These are phyloP conservation scores for Penicillium frequentans DNA, from an alignment of 2,329 filamentous ascomycete genomes.

Conservation along the genomic window DNA sequence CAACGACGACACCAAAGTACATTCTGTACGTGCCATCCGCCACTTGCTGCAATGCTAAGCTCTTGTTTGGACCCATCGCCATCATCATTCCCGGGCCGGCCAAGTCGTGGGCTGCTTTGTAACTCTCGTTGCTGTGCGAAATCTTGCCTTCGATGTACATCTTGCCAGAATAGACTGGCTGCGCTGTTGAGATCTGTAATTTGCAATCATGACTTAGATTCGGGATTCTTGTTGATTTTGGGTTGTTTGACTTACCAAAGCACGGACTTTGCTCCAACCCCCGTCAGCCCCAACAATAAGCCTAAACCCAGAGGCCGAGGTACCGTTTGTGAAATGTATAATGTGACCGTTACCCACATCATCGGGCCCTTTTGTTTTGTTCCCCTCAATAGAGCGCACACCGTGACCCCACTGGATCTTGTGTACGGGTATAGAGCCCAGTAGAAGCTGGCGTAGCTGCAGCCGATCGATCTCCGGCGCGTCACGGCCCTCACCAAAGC, in stretches of 20 bases:
- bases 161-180: constrained; percentile 5
- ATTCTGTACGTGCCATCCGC: constrained; percentile 5
- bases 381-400: constrained; percentile 19
- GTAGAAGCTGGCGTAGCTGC: constrained; percentile 36
- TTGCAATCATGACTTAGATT: background rate
- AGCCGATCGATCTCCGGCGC: constrained; percentile 45
- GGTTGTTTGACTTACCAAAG: constrained; percentile 2
- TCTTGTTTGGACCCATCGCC: background rate
- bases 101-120: constrained; percentile 1
- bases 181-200: background rate
- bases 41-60: constrained; percentile 2
- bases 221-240: background rate
- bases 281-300: constrained; percentile 10
- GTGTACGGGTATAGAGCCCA: constrained; percentile 34
- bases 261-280: constrained; percentile 7
- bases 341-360: background rate
- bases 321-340: background rate
- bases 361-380: background rate
- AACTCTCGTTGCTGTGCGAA: constrained; percentile 1
- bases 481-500: constrained; percentile 25
- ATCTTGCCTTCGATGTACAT: constrained; percentile 6
- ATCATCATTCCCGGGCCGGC: constrained; percentile 4
- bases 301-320: constrained; percentile 1
- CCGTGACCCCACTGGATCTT: constrained; percentile 35
- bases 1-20: constrained; percentile 1